A percentile compares a stretch with the other conserved stretches of the same genome.
phyloP scores from a whole-genome alignment of 441 rosid genomes.

The Bruguiera hainesii region DNA sequence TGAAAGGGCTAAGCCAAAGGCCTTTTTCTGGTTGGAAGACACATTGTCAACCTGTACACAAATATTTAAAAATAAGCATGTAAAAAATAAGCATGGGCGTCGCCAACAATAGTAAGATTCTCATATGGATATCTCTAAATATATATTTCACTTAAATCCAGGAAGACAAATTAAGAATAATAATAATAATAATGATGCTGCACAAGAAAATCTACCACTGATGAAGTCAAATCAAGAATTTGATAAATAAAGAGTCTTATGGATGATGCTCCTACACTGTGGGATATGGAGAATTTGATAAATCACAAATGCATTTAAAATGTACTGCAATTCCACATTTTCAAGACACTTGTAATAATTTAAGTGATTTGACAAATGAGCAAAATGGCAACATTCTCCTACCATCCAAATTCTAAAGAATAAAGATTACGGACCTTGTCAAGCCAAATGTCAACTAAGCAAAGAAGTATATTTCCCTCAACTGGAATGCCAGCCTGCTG shows the following conservation, averaged over 20 bases:
- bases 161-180: neutral
- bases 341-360: neutral
- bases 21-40: slow-evolving; percentile 64
- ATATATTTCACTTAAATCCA: neutral
- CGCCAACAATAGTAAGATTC: neutral
- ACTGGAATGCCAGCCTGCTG: slow-evolving; percentile 42
- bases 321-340: neutral
- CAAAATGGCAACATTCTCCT: neutral
- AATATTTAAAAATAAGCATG: slow-evolving; percentile 18
- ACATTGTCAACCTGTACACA: slow-evolving; percentile 75
- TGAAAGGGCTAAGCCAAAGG: slow-evolving; percentile 82
- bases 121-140: neutral
- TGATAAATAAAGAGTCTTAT: too few relatives aligned
- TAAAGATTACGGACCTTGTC: slow-evolving; percentile 68
- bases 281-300: too few relatives aligned
- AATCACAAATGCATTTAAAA: neutral
- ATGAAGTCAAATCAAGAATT: too few relatives aligned
- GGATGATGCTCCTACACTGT: too few relatives aligned
- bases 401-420: slow-evolving; percentile 5
- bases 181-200: neutral
- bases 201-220: neutral
- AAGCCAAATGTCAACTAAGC: slow-evolving; percentile 92
- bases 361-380: neutral
- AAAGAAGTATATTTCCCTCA: slow-evolving; percentile 79
- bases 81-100: slow-evolving; percentile 11